Evolutionary conservation across 2,329 filamentous ascomycete species (phyloP).

Genomic region (Ophiostoma ips): DNA sequence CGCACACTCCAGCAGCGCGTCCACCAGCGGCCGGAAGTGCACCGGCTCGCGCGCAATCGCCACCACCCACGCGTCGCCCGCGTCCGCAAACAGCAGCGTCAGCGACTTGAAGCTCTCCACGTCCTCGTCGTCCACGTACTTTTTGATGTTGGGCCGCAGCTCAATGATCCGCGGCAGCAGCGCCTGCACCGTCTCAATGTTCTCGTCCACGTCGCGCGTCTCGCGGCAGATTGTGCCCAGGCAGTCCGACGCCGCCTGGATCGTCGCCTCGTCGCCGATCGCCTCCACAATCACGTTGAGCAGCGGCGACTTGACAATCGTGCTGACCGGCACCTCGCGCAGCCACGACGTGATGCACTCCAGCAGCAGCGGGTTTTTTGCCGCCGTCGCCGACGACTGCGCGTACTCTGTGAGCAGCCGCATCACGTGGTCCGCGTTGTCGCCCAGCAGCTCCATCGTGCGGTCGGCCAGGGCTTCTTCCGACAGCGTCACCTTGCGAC

Average conservation of each 20-base stretch:
- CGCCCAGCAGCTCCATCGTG: conserved; percentile 77
- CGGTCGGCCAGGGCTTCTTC: conserved; percentile 85
- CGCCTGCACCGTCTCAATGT: conserved; percentile 62
- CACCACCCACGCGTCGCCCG: conserved; percentile 88
- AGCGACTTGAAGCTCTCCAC: conserved; percentile 74
- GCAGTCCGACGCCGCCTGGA: conserved; percentile 82
- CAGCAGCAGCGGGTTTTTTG: conserved; percentile 78
- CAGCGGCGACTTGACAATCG: conserved; percentile 74
- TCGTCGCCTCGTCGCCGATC: conserved; percentile 59
- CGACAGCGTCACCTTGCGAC: conserved; percentile 96
- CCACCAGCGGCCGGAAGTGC: conserved; percentile 74
- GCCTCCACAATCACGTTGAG: conserved; percentile 69
- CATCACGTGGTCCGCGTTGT: conserved; percentile 82
- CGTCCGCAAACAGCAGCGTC: conserved; percentile 82
- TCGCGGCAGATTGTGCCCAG: conserved; percentile 84
- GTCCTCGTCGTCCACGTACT: conserved; percentile 68
- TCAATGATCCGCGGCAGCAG: conserved; percentile 71
- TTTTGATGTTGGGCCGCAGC: conserved; percentile 61
- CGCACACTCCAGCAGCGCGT: conserved; percentile 84
- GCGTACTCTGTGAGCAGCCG: conserved; percentile 79
- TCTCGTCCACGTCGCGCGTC: conserved; percentile 87
- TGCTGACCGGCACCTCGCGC: conserved; percentile 72
- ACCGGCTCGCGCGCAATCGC: conserved; percentile 72
- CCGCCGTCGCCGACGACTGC: conserved; percentile 52
- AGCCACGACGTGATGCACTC: conserved; percentile 97